phyloP scores from a whole-genome alignment of 2,329 filamentous ascomycete genomes.

The Ophiocordyceps australis region DNA sequence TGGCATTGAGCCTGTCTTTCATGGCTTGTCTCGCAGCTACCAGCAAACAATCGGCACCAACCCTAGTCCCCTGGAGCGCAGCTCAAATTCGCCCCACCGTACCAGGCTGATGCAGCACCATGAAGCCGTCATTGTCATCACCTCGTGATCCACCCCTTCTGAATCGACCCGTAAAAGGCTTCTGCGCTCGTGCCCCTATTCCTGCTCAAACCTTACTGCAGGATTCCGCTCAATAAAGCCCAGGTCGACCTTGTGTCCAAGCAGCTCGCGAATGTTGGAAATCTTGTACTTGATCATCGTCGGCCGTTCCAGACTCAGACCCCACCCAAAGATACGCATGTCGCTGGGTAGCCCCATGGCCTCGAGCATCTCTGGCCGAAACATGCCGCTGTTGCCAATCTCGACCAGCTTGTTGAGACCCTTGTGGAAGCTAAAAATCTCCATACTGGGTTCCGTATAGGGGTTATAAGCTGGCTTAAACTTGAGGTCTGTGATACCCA shows the following conservation, averaged over 20 bases:
- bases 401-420: conserved; percentile 84
- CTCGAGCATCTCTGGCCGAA: conserved; percentile 93
- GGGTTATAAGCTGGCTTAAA: conserved; percentile 67
- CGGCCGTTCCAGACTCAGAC: conserved; percentile 76
- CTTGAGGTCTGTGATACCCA: conserved; percentile 69
- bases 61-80: too few relatives aligned
- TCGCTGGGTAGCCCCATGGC: conserved; percentile 86
- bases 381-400: conserved; percentile 98
- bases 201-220: conserved; percentile 76
- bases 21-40: too few relatives aligned
- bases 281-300: conserved; percentile 95
- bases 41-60: too few relatives aligned
- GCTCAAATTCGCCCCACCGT: too few relatives aligned
- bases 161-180: too few relatives aligned
- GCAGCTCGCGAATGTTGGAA: conserved; percentile 76
- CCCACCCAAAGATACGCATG: conserved; percentile 88
- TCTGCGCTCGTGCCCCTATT: conserved; percentile 23
- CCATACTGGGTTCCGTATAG: conserved; percentile 87
- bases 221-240: conserved; percentile 84
- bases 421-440: conserved; percentile 91
- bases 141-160: too few relatives aligned
- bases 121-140: too few relatives aligned
- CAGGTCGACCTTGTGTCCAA: conserved; percentile 91
- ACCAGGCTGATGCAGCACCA: too few relatives aligned
- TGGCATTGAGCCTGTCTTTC: too few relatives aligned